phyloP scores from a whole-genome alignment of 495 filamentous ascomycete genomes.

The Hypoxylon rickii region DNA sequence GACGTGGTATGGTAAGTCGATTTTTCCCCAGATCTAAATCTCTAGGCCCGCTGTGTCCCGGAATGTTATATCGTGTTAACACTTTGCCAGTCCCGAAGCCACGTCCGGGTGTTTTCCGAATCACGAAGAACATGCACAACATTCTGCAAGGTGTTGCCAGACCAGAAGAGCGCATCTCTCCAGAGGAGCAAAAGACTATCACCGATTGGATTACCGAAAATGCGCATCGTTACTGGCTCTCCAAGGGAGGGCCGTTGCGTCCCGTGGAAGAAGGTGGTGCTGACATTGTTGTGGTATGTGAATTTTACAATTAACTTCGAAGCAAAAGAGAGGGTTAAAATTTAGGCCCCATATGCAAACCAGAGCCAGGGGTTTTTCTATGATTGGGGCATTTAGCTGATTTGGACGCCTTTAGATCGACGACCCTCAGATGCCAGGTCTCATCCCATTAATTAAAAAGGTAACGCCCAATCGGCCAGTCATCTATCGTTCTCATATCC shows the following conservation, averaged over 20 bases:
- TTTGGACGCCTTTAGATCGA: constrained; percentile 56
- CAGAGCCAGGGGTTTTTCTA: too few relatives aligned
- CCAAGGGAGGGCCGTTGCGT: constrained; percentile 68
- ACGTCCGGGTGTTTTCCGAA: constrained; percentile 79
- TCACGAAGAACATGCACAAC: constrained; percentile 92
- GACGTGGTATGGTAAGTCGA: constrained; percentile 72
- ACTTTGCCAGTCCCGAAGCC: constrained; percentile 76
- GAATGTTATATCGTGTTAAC: constrained; percentile 42
- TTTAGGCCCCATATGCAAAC: too few relatives aligned
- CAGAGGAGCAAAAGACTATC: constrained; percentile 63
- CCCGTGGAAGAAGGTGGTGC: constrained; percentile 72
- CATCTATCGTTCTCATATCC: constrained; percentile 82
- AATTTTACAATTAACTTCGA: neutral
- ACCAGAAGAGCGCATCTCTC: constrained; percentile 62
- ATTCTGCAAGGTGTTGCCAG: constrained; percentile 83
- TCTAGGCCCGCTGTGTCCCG: too few relatives aligned
- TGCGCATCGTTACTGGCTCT: constrained; percentile 77
- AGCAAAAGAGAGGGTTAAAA: neutral
- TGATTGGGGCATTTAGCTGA: too few relatives aligned
- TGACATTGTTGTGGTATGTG: constrained; percentile 71
- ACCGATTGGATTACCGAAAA: constrained; percentile 79
- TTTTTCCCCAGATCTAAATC: too few relatives aligned
- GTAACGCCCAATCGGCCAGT: constrained; percentile 74
- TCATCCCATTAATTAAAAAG: constrained; percentile 78
- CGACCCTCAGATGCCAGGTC: constrained; percentile 84